Evolutionary conservation across 495 filamentous ascomycete species (phyloP).

Genomic region (Daldinia loculata): DNA sequence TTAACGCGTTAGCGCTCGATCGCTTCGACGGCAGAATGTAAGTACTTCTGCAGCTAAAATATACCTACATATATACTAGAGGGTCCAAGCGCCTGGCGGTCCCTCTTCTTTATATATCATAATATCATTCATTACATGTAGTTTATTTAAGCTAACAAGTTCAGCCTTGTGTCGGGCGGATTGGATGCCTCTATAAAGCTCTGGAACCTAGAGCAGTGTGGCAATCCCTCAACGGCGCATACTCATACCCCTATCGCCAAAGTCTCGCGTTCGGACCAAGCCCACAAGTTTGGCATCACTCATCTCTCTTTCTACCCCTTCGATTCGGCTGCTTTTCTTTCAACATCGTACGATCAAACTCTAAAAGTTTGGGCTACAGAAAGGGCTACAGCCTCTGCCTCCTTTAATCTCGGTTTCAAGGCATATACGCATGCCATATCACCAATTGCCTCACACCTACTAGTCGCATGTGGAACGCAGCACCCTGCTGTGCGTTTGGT

Average conservation of each 20-base stretch:
- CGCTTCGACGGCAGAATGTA: slow-evolving; percentile 80
- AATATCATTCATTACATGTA: background rate
- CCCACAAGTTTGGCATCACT: slow-evolving; percentile 81
- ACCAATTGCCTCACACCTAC: slow-evolving; percentile 72
- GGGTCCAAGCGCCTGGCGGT: too few species aligned
- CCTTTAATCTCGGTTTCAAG: slow-evolving; percentile 75
- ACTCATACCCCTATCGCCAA: slow-evolving; percentile 59
- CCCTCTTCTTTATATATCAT: too few species aligned
- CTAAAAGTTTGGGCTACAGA: slow-evolving; percentile 81
- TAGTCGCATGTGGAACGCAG: slow-evolving; percentile 86
- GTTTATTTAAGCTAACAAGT: slow-evolving; percentile 29
- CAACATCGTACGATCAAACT: slow-evolving; percentile 83
- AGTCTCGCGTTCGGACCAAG: slow-evolving; percentile 44
- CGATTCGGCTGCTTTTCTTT: slow-evolving; percentile 79
- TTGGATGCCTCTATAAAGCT: slow-evolving; percentile 79
- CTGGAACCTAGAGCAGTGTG: slow-evolving; percentile 78
- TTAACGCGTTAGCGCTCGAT: slow-evolving; percentile 78
- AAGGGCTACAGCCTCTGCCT: slow-evolving; percentile 64
- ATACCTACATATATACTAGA: too few species aligned
- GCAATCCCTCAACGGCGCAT: slow-evolving; percentile 49
- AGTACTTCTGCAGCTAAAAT: slow-evolving; percentile 41
- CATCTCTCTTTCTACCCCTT: slow-evolving; percentile 90
- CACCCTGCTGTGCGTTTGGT: slow-evolving; percentile 81
- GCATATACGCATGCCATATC: slow-evolving; percentile 80
- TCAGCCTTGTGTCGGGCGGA: slow-evolving; percentile 81